Evolutionary conservation across 179 eudicot species (phyloP).

Genomic region (Beta macrorhiza): DNA sequence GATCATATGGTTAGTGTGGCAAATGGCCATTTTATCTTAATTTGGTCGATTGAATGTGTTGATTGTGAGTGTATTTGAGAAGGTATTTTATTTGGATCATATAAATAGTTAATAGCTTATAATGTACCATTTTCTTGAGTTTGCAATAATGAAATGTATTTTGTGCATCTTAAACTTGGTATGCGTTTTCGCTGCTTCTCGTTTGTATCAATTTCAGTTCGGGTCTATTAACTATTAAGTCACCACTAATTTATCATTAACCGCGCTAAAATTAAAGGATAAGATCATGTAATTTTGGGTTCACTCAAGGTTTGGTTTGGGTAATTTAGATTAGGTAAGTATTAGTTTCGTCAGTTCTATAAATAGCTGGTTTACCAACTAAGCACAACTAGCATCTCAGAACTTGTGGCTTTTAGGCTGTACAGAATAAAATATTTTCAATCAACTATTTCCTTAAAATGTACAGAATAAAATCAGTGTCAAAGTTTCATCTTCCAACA

Average conservation of each 20-base stretch:
- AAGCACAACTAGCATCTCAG: not conserved
- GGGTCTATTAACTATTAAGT: too few species aligned
- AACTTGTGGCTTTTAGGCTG: too few species aligned
- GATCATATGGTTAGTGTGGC: not conserved
- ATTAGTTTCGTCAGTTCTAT: too few species aligned
- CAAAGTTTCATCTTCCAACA: too few species aligned
- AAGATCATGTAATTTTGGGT: too few species aligned
- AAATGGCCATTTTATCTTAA: not conserved
- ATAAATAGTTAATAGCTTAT: not conserved
- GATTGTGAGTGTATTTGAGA: not conserved
- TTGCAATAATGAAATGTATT: conserved; percentile 11
- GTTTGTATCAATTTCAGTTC: not conserved
- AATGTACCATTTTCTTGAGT: conserved; percentile 4
- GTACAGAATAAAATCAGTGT: too few species aligned
- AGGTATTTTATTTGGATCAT: not conserved
- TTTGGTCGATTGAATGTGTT: not conserved
- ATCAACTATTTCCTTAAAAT: too few species aligned
- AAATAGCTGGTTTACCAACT: not conserved
- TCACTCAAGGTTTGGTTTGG: too few species aligned
- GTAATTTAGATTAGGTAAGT: too few species aligned
- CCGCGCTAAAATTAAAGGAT: too few species aligned
- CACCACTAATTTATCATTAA: too few species aligned
- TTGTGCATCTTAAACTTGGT: not conserved
- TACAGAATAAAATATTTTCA: not conserved
- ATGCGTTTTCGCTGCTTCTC: not conserved